Conservation (phyloP, 805 yeast genomes). For the Crinitomyces ghanaensis region DNA sequence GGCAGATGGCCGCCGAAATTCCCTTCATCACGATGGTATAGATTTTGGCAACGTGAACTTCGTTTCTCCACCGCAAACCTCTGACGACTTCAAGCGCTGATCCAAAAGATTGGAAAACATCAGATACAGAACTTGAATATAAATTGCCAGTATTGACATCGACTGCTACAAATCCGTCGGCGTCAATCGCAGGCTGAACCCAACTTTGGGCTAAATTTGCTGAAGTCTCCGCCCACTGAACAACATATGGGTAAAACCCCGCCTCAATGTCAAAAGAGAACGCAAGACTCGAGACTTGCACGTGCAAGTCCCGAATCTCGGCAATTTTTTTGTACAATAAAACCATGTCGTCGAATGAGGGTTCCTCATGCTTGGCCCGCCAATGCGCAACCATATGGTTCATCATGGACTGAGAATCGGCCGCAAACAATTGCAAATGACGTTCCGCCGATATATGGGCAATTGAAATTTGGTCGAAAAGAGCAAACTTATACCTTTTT, state of each 20-base stretch:
- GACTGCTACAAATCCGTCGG: conserved; percentile 47
- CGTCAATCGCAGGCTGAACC: conserved; percentile 42
- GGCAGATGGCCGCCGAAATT: conserved; percentile 48
- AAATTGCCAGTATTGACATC: conserved; percentile 28
- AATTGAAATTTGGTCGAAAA: conserved; percentile 48
- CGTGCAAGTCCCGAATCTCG: conserved; percentile 43
- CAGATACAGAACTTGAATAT: conserved; percentile 52
- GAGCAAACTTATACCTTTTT: conserved; percentile 46
- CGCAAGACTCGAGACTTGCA: conserved; percentile 27
- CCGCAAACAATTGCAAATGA: conserved; percentile 23
- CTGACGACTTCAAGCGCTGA: conserved; percentile 47
- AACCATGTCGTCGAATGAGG: conserved; percentile 43
- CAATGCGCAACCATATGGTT: conserved; percentile 18
- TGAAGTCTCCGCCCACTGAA: conserved; percentile 33
- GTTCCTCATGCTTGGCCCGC: conserved; percentile 15
- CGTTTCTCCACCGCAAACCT: conserved; percentile 54
- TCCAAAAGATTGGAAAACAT: conserved; percentile 52
- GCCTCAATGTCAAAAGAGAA: conserved; percentile 48
- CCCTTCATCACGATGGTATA: conserved; percentile 50
- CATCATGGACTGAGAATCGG: conserved; percentile 27
- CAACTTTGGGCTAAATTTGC: conserved; percentile 35
- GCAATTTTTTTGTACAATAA: conserved; percentile 43
- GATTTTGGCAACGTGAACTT: conserved; percentile 48
- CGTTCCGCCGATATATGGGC: conserved; percentile 27
- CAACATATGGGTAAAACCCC: conserved; percentile 39